These are phyloP conservation scores for Solanum ossicruentum DNA, from an alignment of 257 asterid genomes.

Conservation along the genomic window DNA sequence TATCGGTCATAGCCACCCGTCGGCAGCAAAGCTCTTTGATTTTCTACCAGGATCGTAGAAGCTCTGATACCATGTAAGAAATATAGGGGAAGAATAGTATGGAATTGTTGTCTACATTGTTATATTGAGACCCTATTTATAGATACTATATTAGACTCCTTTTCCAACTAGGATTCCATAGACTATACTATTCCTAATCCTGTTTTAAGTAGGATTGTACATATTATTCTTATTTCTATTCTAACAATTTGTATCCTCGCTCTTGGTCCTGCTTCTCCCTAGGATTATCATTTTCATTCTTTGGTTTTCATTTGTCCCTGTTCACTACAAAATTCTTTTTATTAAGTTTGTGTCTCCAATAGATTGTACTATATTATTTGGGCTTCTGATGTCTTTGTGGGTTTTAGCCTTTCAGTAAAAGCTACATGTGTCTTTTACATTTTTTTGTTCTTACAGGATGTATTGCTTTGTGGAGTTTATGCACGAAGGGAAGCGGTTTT, in stretches of 20 bases:
- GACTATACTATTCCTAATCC: too few species aligned
- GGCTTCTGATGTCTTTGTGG: neutral
- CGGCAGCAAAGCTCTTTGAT: too few species aligned
- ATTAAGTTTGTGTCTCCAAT: neutral
- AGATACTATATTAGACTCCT: too few species aligned
- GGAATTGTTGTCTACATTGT: too few species aligned
- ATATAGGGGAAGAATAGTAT: too few species aligned
- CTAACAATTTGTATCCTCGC: neutral
- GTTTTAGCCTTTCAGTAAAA: neutral
- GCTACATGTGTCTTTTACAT: neutral
- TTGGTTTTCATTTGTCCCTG: neutral
- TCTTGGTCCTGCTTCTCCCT: neutral
- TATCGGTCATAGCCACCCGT: too few species aligned
- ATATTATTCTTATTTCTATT: too few species aligned
- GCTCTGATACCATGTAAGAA: too few species aligned
- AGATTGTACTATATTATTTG: neutral
- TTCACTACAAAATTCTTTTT: neutral
- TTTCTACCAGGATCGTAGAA: too few species aligned
- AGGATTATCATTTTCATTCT: neutral
- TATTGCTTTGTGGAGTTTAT: constrained; percentile 90
- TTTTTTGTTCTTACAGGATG: constrained; percentile 46
- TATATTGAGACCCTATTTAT: too few species aligned
- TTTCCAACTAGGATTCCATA: too few species aligned
- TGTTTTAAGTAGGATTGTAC: too few species aligned
- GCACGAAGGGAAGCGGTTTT: constrained; percentile 81